These are phyloP conservation scores for Xylaria multiplex DNA, from an alignment of 2,329 filamentous ascomycete species.

Conservation along the genomic window DNA sequence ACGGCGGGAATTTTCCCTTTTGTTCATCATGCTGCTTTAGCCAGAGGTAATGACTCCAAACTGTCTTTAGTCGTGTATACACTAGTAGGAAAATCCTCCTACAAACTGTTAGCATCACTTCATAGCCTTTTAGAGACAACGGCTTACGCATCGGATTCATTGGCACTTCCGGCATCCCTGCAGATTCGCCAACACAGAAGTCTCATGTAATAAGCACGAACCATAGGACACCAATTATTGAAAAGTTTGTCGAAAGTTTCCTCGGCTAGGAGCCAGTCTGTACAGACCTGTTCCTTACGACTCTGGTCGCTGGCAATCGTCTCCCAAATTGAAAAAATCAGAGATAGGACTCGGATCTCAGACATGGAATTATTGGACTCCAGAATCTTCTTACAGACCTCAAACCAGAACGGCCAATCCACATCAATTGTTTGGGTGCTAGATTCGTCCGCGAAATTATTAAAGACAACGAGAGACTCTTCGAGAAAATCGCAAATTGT, in stretches of 20 bases:
- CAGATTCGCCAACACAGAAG: slow-evolving; percentile 90
- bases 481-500: slow-evolving; percentile 92
- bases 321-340: slow-evolving; percentile 84
- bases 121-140: neutral
- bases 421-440: slow-evolving; percentile 58
- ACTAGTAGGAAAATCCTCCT: slow-evolving; percentile 77
- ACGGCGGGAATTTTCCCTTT: slow-evolving; percentile 66
- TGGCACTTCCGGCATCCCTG: slow-evolving; percentile 74
- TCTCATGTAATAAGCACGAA: slow-evolving; percentile 91
- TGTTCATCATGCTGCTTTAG: slow-evolving; percentile 74
- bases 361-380: slow-evolving; percentile 89
- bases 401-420: slow-evolving; percentile 87
- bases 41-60: slow-evolving; percentile 84
- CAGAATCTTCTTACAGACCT: slow-evolving; percentile 81
- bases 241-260: slow-evolving; percentile 83
- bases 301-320: slow-evolving; percentile 71
- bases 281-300: slow-evolving; percentile 75
- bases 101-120: slow-evolving; percentile 42
- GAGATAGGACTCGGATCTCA: slow-evolving; percentile 83
- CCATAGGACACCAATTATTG: slow-evolving; percentile 96
- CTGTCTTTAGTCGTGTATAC: slow-evolving; percentile 72
- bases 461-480: slow-evolving; percentile 75
- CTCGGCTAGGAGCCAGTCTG: slow-evolving; percentile 79
- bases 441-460: slow-evolving; percentile 58
- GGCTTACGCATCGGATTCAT: slow-evolving; percentile 74